Conservation (phyloP, 169 alveolate genomes). For the Babesia caballi region DNA sequence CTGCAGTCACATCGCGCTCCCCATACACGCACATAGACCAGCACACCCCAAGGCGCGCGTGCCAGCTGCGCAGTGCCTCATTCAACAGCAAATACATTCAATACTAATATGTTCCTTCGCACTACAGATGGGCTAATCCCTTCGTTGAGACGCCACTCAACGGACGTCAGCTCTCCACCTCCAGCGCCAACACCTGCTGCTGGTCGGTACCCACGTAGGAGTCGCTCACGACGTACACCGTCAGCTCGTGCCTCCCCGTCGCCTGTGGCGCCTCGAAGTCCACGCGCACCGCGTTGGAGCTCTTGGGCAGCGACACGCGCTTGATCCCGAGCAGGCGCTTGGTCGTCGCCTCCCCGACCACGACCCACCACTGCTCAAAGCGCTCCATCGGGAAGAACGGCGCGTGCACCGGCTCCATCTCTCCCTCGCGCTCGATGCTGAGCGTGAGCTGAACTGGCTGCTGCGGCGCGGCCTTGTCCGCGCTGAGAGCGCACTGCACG, state of each 20-base stretch:
- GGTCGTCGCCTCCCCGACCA: conserved; percentile 88
- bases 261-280: conserved; percentile 81
- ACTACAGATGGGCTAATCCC: too few species aligned
- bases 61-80: too few species aligned
- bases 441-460: conserved; percentile 7
- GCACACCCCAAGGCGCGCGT: too few species aligned
- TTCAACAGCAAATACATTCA: too few species aligned
- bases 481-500: conserved; percentile 68
- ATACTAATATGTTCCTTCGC: too few species aligned
- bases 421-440: conserved; percentile 61
- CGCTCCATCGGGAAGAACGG: conserved; percentile 94
- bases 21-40: not conserved
- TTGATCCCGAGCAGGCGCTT: conserved; percentile 86
- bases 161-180: not conserved
- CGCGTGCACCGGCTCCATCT: conserved; percentile 84
- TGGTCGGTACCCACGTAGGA: conserved; percentile 83
- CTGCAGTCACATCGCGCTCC: not conserved
- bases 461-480: conserved; percentile 23
- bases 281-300: conserved; percentile 67
- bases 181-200: conserved; percentile 31
- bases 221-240: conserved; percentile 80
- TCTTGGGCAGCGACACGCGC: conserved; percentile 76
- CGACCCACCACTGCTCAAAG: conserved; percentile 99
- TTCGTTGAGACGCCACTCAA: too few species aligned
- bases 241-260: conserved; percentile 75